Conservation (phyloP, 345 rosid species). For the Salix viminalis region DNA sequence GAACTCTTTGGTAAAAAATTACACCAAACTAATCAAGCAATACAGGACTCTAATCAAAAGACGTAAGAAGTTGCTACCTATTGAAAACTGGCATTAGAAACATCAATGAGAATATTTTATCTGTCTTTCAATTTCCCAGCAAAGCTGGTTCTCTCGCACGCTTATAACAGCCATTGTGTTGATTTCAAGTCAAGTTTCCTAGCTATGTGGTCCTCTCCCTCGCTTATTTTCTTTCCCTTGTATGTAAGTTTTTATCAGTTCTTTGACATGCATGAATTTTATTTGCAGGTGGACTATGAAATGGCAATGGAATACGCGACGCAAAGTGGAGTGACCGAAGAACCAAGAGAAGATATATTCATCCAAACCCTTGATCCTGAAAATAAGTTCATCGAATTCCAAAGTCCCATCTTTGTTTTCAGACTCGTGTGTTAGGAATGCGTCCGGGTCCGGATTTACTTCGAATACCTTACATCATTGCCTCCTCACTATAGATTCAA, state of each 20-base stretch:
- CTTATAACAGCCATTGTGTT: no score
- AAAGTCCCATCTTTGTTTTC: slow-evolving; percentile 57
- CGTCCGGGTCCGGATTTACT: background rate
- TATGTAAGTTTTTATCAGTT: background rate
- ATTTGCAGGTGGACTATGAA: slow-evolving; percentile 92
- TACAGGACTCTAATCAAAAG: no score
- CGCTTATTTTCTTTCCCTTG: background rate
- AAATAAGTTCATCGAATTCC: slow-evolving; percentile 42
- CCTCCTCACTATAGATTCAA: background rate
- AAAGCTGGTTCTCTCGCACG: no score
- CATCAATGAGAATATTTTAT: no score
- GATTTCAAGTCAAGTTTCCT: no score
- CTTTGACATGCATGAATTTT: background rate
- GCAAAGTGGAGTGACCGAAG: slow-evolving; percentile 86
- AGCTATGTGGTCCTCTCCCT: background rate
- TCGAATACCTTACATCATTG: background rate
- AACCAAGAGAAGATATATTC: slow-evolving; percentile 66
- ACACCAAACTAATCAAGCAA: no score
- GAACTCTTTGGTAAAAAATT: no score
- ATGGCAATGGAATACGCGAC: slow-evolving; percentile 97
- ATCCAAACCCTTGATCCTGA: slow-evolving; percentile 45
- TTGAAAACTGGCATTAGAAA: no score
- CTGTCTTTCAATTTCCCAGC: no score
- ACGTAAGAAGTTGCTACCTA: no score
- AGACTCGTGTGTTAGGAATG: slow-evolving; percentile 46